Evolutionary conservation across 345 rosid species (phyloP).

Genomic region (Sonneratia alba): DNA sequence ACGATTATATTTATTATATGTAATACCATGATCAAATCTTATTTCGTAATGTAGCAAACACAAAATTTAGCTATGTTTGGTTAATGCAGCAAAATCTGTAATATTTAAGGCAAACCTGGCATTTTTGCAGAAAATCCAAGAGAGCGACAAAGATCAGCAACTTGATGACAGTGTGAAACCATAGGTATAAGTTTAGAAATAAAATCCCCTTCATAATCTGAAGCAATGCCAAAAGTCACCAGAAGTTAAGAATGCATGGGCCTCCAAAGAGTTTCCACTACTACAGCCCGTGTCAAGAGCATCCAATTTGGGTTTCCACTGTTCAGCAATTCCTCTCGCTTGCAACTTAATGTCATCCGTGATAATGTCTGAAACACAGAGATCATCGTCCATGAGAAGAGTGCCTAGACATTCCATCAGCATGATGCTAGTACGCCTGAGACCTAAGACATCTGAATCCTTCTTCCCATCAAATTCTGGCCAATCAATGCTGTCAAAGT

Average conservation of each 20-base stretch:
- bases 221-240: conserved; percentile 77
- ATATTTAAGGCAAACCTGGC: conserved; percentile 60
- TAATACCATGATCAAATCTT: not conserved
- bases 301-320: conserved; percentile 84
- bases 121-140: conserved; percentile 83
- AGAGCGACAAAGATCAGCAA: conserved; percentile 81
- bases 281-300: conserved; percentile 67
- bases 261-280: conserved; percentile 98
- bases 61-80: not conserved
- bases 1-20: not conserved
- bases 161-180: conserved; percentile 98
- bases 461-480: conserved; percentile 72
- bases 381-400: conserved; percentile 44
- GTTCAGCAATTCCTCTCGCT: conserved; percentile 75
- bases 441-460: conserved; percentile 75
- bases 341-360: conserved; percentile 53
- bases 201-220: conserved; percentile 63
- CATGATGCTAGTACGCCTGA: conserved; percentile 96
- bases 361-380: conserved; percentile 42
- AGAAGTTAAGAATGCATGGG: conserved; percentile 95
- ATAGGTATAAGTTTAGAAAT: conserved; percentile 72
- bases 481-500: conserved; percentile 60
- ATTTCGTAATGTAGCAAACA: not conserved
- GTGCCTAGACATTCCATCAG: conserved; percentile 95
- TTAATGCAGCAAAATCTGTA: conserved; percentile 1